Evolutionary conservation across 176 grass and related monocot genomes (phyloP).

Genomic region (Guadua angustifolia): DNA sequence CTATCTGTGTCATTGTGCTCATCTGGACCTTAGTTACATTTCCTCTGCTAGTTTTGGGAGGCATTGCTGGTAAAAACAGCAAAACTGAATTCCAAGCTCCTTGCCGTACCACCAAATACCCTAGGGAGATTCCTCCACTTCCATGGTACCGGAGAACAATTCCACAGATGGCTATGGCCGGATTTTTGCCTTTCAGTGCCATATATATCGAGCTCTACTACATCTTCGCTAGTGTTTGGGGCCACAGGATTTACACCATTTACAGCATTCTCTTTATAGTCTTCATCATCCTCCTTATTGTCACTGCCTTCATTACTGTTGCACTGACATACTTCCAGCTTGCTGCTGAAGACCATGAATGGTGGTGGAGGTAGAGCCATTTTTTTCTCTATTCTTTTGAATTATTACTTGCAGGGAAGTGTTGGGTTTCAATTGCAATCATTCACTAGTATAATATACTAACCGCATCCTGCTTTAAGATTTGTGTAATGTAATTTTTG

Average conservation of each 20-base stretch:
- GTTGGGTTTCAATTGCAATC: neutral
- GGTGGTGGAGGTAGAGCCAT: constrained; percentile 93
- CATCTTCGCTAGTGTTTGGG: constrained; percentile 99
- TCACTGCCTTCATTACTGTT: constrained; percentile 96
- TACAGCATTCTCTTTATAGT: constrained; percentile 99
- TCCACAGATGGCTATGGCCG: constrained; percentile 97
- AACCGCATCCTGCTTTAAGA: neutral
- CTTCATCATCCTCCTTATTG: constrained; percentile 90
- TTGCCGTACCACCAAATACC: constrained; percentile 90
- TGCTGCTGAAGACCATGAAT: constrained; percentile 98
- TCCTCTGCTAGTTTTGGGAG: constrained; percentile 93
- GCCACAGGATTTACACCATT: constrained; percentile 96
- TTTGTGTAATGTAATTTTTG: neutral
- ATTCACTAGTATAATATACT: constrained; percentile 4
- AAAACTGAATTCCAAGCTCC: constrained; percentile 92
- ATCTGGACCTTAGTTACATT: constrained; percentile 97
- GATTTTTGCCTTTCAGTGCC: constrained; percentile 95
- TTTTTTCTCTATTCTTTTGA: constrained; percentile 22
- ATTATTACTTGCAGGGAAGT: neutral
- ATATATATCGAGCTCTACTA: constrained; percentile 99
- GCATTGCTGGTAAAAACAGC: constrained; percentile 96
- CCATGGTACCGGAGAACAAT: constrained; percentile 82
- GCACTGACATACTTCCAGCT: constrained; percentile 98
- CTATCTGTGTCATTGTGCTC: constrained; percentile 93
- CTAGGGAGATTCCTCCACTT: constrained; percentile 85